Evolutionary conservation across 208 protist species (phyloP), one percentile per base, ranked within the genome.

Genomic region (Acanthamoeba healyi): DNA sequence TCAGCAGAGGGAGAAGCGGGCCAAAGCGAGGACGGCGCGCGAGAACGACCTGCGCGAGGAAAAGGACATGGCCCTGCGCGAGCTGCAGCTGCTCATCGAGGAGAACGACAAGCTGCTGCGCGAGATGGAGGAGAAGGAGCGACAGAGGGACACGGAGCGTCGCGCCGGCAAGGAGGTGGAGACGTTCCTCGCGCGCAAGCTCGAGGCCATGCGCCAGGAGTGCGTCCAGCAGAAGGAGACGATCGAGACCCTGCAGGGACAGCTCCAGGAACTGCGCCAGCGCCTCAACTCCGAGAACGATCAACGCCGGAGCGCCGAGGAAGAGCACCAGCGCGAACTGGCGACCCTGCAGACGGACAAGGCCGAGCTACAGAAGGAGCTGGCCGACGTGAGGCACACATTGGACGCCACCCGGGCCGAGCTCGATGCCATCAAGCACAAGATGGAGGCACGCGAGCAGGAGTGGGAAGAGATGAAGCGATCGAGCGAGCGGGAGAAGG

Each of bases 81-180:
- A 86, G 77, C 77, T 86, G 77, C 77, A 86, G 44, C 54, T 12
- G 44, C 46, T 86, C 44, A 86, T 86, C 46, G 77, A 86, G 32
- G 77, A 86, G 77, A 86, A 86, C 77, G 77, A 86, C 77, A 86
- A 86, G 40, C 77, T 86, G 46, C 77, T 86, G 22, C 77, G 77
- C 40, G 46, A 49, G 46, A 32, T 86, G 40, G 77, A 86, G 77
- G 6, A 32, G 24, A 49, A 86, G 77, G 46, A 86, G 44, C 77
- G 77, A 10, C 44, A 49, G 42, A 40, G 77, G 12, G 46, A 51
- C 15, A n/a, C 14, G 1, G 77, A 86, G 34, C 22, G 77, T 7
- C 22, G 42, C 24, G 44, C 77, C 4, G 46, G n/a, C 42, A 86
- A 86, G 44, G 77, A 86, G 29, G 77, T 58, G 24, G 77, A 86